These are phyloP conservation scores for Ustilago trichophora DNA, from an alignment of 1,284 basidiomycete species.

Conservation along the genomic window DNA sequence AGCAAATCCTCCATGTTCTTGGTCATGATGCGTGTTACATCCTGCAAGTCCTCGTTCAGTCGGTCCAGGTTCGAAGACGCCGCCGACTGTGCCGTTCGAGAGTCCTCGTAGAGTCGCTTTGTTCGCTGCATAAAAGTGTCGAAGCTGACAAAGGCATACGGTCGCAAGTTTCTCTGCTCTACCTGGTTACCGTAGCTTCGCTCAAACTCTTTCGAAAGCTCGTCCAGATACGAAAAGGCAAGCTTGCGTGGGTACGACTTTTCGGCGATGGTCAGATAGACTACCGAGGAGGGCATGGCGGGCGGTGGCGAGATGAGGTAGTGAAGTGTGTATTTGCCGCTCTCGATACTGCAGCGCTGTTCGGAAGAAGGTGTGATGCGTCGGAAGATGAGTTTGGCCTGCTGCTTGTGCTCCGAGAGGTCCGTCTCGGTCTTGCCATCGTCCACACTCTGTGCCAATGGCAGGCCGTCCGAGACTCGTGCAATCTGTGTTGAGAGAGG, in stretches of 20 bases:
- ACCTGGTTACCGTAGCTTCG: conserved; percentile 65
- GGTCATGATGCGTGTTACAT: conserved; percentile 99
- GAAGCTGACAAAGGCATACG: conserved; percentile 64
- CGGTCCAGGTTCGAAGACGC: conserved; percentile 77
- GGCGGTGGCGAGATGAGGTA: conserved; percentile 79
- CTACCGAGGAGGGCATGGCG: conserved; percentile 71
- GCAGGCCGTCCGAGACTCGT: conserved; percentile 60
- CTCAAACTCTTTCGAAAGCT: conserved; percentile 91
- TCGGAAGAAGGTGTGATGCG: conserved; percentile 88
- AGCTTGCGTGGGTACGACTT: conserved; percentile 97
- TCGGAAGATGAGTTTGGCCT: conserved; percentile 94
- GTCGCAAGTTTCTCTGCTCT: conserved; percentile 57
- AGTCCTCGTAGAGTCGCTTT: conserved; percentile 91
- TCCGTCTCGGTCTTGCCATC: conserved; percentile 82
- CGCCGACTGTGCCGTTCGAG: conserved; percentile 81
- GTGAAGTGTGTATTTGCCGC: conserved; percentile 90
- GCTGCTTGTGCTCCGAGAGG: conserved; percentile 96
- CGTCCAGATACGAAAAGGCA: conserved; percentile 96
- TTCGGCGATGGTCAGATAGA: conserved; percentile 94
- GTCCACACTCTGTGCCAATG: conserved; percentile 64
- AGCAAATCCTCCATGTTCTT: conserved; percentile 99
- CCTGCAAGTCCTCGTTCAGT: conserved; percentile 94
- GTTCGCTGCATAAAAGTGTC: conserved; percentile 99
- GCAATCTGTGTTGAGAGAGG: conserved; percentile 64
- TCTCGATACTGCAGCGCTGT: conserved; percentile 95